A percentile compares a stretch with the other conserved stretches of the same genome.
Evolutionary conservation across 2,329 filamentous ascomycete species (phyloP).

Genomic region (Aspergillus fijiensis): DNA sequence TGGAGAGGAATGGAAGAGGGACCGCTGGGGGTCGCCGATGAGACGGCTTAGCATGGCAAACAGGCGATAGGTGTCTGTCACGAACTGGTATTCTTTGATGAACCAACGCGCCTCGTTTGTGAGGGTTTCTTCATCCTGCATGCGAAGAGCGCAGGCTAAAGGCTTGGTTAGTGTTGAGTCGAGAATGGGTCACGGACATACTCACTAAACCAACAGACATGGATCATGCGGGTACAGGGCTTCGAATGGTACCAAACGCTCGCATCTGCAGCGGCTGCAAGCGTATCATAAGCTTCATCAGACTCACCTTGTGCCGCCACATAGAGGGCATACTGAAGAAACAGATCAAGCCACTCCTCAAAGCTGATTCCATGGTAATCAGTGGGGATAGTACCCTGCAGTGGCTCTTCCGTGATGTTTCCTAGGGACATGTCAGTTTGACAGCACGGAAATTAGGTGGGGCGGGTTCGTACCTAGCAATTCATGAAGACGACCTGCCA

Average conservation of each 20-base stretch:
- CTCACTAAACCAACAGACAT: slow-evolving; percentile 73
- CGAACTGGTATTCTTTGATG: slow-evolving; percentile 76
- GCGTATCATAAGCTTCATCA: slow-evolving; percentile 74
- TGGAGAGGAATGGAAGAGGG: slow-evolving; percentile 72
- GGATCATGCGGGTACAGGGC: slow-evolving; percentile 68
- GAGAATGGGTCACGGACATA: slow-evolving; percentile 4
- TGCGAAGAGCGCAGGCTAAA: slow-evolving; percentile 74
- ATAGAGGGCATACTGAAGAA: slow-evolving; percentile 80
- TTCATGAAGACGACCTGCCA: slow-evolving; percentile 46
- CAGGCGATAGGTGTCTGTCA: slow-evolving; percentile 79
- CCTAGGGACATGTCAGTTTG: slow-evolving; percentile 23
- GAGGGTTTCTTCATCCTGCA: slow-evolving; percentile 73
- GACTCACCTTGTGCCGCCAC: slow-evolving; percentile 67
- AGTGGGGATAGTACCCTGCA: slow-evolving; percentile 43
- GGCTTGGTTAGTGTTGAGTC: slow-evolving; percentile 9
- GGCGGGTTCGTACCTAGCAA: slow-evolving; percentile 34
- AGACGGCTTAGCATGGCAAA: slow-evolving; percentile 76
- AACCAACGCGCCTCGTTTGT: slow-evolving; percentile 77
- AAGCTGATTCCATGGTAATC: slow-evolving; percentile 78
- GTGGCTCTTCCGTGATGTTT: slow-evolving; percentile 24
- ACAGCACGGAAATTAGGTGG: neutral
- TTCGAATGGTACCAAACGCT: slow-evolving; percentile 76
- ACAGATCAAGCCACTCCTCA: slow-evolving; percentile 81
- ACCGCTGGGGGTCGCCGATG: slow-evolving; percentile 62
- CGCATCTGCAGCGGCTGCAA: slow-evolving; percentile 74